Conservation (phyloP, 441 rosid genomes). For the Dalechampia spathulata region DNA sequence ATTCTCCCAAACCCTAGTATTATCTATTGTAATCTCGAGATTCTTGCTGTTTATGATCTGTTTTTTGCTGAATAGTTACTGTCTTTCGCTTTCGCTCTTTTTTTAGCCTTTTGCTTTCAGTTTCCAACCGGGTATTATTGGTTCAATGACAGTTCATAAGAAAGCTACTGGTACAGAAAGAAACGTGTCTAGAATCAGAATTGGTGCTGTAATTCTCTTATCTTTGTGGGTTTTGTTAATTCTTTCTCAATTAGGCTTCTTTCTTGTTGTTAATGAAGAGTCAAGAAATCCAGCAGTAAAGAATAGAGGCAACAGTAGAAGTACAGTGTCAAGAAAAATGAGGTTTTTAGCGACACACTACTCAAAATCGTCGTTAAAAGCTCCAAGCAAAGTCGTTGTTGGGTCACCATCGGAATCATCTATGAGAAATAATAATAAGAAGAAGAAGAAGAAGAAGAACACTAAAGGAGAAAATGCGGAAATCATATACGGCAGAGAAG, state of each 20-base stretch:
- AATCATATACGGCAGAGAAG: conserved; percentile 51
- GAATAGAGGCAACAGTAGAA: not conserved
- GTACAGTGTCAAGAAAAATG: conserved; percentile 43
- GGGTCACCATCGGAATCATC: too few species aligned
- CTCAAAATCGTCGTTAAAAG: too few species aligned
- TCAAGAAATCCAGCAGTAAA: conserved; percentile 3
- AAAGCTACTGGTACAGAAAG: conserved; percentile 8
- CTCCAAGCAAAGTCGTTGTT: too few species aligned
- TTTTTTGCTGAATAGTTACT: too few species aligned
- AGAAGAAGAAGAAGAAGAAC: too few species aligned
- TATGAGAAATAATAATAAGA: not conserved
- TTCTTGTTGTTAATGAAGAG: conserved; percentile 33
- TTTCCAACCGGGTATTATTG: too few species aligned
- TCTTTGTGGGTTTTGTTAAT: conserved; percentile 43
- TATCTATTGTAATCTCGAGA: too few species aligned
- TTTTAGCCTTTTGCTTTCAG: too few species aligned
- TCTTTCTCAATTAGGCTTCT: conserved; percentile 33
- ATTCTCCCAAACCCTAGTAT: not conserved
- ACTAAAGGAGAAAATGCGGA: conserved; percentile 28
- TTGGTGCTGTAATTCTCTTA: conserved; percentile 20
- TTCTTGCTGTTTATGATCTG: not conserved
- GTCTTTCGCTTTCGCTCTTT: too few species aligned
- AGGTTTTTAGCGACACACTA: conserved; percentile 18
- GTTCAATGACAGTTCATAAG: conserved; percentile 39
- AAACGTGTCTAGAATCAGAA: conserved; percentile 9